Evolutionary conservation across 768 basidiomycete species (phyloP), one percentile per base, ranked within the genome.

Genomic region (Clathrus columnatus): DNA sequence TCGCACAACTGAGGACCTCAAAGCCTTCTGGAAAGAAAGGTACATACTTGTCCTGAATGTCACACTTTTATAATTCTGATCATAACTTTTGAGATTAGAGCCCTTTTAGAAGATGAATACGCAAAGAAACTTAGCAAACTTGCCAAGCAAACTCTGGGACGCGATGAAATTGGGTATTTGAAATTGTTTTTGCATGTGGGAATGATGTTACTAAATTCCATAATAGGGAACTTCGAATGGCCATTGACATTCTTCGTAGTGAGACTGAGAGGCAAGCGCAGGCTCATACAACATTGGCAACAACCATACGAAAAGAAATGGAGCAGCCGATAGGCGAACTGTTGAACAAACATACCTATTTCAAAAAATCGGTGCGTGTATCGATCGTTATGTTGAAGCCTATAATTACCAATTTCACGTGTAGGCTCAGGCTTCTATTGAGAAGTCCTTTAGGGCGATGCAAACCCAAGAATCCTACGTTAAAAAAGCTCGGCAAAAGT

Each of bases 1-100:
- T 17, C 79, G 89, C 67, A 93, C 92, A 1, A 82, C 88, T 73
- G 95, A 98, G 48, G 96, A 98, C 60, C 66, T 97, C 48, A 79
- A 77, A 61, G 80, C 73, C 44, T 94, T 89, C 64, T 96, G 92
- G 90, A 94, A 92, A 64, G 95, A 98, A 70, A 78, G 95, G 94
- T 94, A 59, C 57, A 83, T 71, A 23, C 20, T 20, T 1, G 2
- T 10, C 14, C n/a, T 6, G 27, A 53, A 42, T 18, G 53, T 51
- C 14, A 42, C 49, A 30, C 51, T 26, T 21, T 45, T 56, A 28
- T 41, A 46, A 8, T 26, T n/a, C 4, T 16, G 11, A 18, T 51
- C 43, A 21, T n/a, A n/a, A n/a, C n/a, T 50, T 10, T n/a, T 23
- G 44, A 59, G 42, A 48, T 4, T 62, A 96, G 95, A 65, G 85